Conservation (phyloP, 345 rosid species). For the Salix koriyanagi region DNA sequence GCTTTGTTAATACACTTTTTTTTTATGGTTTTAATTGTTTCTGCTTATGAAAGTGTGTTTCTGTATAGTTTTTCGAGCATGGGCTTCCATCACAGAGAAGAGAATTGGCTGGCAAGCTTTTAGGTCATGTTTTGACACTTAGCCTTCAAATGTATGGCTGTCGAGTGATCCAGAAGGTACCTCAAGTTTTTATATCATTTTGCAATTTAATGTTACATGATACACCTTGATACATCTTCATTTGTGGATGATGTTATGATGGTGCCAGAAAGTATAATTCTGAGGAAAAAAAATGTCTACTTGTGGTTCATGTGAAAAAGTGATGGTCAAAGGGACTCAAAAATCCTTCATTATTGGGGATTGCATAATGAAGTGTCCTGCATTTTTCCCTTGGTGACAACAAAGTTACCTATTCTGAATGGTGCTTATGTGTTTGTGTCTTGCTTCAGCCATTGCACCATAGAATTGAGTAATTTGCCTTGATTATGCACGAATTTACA, state of each 20-base stretch:
- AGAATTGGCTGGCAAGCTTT: conserved; percentile 75
- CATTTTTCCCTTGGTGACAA: neutral
- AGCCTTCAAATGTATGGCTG: conserved; percentile 99
- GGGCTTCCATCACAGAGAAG: conserved; percentile 76
- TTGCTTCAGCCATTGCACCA: neutral
- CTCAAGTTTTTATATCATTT: neutral
- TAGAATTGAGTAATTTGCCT: neutral
- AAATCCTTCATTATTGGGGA: neutral
- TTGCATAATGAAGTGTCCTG: neutral
- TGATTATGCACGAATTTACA: neutral
- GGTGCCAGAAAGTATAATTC: neutral
- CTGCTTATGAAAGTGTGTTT: neutral
- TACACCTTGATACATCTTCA: neutral
- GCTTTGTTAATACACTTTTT: neutral
- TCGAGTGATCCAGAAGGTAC: conserved; percentile 94
- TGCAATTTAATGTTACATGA: neutral
- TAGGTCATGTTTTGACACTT: conserved; percentile 72
- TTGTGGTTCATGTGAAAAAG: neutral
- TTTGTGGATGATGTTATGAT: neutral
- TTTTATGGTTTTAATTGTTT: conserved; percentile 3
- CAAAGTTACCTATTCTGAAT: neutral
- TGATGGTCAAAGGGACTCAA: neutral
- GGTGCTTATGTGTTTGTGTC: neutral
- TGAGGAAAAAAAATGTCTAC: neutral
- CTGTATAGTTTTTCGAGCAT: conserved; percentile 86